Percentiles rank a stretch among this genome's conserved stretches.
Conservation (phyloP, 2,329 filamentous ascomycete genomes). For the Exophiala spinifera region DNA sequence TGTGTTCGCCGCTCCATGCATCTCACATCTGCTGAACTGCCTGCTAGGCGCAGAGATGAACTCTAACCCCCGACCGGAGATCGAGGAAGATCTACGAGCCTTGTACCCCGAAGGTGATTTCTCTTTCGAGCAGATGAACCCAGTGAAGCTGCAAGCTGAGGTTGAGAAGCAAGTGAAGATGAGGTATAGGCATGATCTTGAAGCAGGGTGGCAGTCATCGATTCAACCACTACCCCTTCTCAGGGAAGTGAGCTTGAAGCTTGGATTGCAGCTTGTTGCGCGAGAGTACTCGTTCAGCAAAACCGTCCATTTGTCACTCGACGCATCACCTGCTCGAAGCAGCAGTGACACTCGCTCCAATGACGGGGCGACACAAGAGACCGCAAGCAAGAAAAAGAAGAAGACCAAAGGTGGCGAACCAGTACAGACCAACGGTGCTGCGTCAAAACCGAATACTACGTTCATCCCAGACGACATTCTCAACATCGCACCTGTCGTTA, state of each 20-base stretch:
- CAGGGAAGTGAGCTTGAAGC: slow-evolving; percentile 81
- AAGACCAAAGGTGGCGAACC: slow-evolving; percentile 37
- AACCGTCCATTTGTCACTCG: slow-evolving; percentile 33
- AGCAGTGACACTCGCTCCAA: slow-evolving; percentile 30
- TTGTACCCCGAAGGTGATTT: slow-evolving; percentile 82
- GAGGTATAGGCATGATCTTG: slow-evolving; percentile 74
- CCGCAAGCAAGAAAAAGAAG: slow-evolving; percentile 56
- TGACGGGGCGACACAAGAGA: slow-evolving; percentile 36
- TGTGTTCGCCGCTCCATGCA: slow-evolving; percentile 73
- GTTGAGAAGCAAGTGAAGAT: slow-evolving; percentile 69
- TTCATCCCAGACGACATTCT: slow-evolving; percentile 83
- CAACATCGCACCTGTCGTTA: slow-evolving; percentile 90
- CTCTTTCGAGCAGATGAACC: slow-evolving; percentile 74
- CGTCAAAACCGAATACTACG: slow-evolving; percentile 52
- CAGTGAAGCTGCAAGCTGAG: slow-evolving; percentile 65
- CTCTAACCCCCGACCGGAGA: slow-evolving; percentile 70
- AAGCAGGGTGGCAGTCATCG: slow-evolving; percentile 62
- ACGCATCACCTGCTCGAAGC: slow-evolving; percentile 37
- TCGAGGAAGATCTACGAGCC: slow-evolving; percentile 68
- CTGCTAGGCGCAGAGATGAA: slow-evolving; percentile 76
- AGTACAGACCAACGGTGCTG: slow-evolving; percentile 34
- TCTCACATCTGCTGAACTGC: slow-evolving; percentile 90
- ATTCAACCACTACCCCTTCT: slow-evolving; percentile 78
- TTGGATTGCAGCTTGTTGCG: slow-evolving; percentile 81
- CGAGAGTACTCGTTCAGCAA: slow-evolving; percentile 71